A percentile compares a stretch with the other conserved stretches of the same genome.
Evolutionary conservation across 805 yeast genomes (phyloP).

Genomic region (Ogataea pini): DNA sequence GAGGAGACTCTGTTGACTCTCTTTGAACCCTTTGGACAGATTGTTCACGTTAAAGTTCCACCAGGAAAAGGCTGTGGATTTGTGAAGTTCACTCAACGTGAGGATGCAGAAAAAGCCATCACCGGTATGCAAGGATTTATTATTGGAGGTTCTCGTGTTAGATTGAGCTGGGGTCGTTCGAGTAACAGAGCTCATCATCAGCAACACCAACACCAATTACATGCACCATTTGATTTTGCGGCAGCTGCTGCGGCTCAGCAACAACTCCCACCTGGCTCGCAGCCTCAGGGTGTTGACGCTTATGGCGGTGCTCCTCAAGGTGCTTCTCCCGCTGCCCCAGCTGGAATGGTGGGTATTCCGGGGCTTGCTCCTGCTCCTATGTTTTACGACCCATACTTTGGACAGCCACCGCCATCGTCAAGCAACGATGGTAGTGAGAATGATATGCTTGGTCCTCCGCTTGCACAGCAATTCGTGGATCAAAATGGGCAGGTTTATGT

Average conservation of each 20-base stretch:
- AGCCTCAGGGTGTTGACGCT: conserved; percentile 21
- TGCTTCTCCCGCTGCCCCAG: conserved; percentile 25
- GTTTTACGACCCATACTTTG: conserved; percentile 37
- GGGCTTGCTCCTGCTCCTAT: conserved; percentile 35
- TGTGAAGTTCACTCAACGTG: conserved; percentile 63
- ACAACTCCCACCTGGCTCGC: conserved; percentile 18
- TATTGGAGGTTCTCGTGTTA: conserved; percentile 70
- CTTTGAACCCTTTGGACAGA: conserved; percentile 74
- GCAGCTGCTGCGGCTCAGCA: conserved; percentile 18
- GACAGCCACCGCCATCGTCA: conserved; percentile 22
- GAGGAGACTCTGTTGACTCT: conserved; percentile 61
- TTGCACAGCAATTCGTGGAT: conserved; percentile 29
- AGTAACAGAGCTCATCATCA: conserved; percentile 27
- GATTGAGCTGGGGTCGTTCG: conserved; percentile 76
- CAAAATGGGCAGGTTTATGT: conserved; percentile 33
- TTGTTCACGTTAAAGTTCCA: conserved; percentile 71
- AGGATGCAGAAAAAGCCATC: conserved; percentile 77
- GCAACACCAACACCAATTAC: conserved; percentile 7
- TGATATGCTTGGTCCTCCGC: conserved; percentile 13
- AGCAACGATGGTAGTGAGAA: conserved; percentile 12
- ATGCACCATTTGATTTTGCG: conserved; percentile 26
- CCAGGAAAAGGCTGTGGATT: conserved; percentile 82
- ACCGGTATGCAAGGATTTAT: conserved; percentile 77
- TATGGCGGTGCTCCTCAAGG: conserved; percentile 18
- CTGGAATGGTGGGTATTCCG: conserved; percentile 30